These are phyloP conservation scores for Tuber brumale DNA, from an alignment of 495 filamentous ascomycete species.

Conservation along the genomic window DNA sequence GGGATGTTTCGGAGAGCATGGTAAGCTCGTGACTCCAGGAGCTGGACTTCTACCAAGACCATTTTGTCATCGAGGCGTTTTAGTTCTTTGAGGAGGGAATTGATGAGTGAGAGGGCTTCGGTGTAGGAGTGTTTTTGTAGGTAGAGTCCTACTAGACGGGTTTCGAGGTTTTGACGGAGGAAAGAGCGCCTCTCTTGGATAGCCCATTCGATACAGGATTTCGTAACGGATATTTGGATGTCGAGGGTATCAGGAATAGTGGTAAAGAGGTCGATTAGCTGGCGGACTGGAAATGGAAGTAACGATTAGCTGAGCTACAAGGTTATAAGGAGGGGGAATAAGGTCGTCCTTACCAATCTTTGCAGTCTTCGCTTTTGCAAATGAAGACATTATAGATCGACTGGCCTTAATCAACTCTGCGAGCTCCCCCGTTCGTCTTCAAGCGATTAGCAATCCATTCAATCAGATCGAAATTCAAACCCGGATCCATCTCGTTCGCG, in stretches of 20 bases:
- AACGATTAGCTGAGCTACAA: background rate
- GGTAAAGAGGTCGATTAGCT: conserved; percentile 91
- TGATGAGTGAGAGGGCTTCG: conserved; percentile 93
- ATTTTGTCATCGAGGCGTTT: conserved; percentile 98
- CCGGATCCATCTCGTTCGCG: conserved; percentile 11
- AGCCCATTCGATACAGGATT: conserved; percentile 99
- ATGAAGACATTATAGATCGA: conserved; percentile 82
- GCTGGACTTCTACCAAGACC: conserved; percentile 95
- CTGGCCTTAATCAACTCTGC: conserved; percentile 86
- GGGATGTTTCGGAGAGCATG: conserved; percentile 94
- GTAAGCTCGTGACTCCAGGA: conserved; percentile 93
- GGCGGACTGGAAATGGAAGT: conserved; percentile 60
- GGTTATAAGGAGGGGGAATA: background rate
- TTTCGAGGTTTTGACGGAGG: conserved; percentile 96
- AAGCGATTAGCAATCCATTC: background rate
- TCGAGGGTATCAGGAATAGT: conserved; percentile 88
- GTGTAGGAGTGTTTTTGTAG: conserved; percentile 96
- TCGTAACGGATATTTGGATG: conserved; percentile 85
- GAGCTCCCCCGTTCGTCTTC: conserved; percentile 64
- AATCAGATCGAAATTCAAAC: conserved; percentile 22
- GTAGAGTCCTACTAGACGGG: conserved; percentile 83
- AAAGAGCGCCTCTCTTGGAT: conserved; percentile 86
- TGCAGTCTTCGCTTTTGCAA: conserved; percentile 97
- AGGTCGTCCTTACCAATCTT: conserved; percentile 69
- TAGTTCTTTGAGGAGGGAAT: conserved; percentile 85